Evolutionary conservation across 202 grass and related monocot species (phyloP).

Genomic region (Brachypodium distachyon): DNA sequence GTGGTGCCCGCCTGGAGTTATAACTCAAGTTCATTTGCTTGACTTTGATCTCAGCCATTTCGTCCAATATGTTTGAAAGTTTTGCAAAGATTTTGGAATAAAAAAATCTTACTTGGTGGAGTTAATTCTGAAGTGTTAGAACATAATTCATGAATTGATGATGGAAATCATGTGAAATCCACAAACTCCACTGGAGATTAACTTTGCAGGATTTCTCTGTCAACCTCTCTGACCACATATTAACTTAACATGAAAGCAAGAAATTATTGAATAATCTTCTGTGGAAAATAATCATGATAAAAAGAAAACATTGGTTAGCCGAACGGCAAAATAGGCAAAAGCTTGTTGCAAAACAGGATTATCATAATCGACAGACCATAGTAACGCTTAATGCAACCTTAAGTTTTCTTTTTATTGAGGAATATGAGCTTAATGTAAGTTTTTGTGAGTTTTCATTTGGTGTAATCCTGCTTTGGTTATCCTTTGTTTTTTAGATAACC

Average conservation of each 20-base stretch:
- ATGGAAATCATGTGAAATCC: not conserved
- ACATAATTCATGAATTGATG: not conserved
- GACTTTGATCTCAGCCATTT: not conserved
- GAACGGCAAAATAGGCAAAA: no score
- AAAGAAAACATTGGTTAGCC: no score
- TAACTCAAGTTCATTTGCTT: not conserved
- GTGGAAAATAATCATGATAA: no score
- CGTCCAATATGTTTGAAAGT: not conserved
- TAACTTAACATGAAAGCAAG: not conserved
- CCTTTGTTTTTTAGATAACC: conserved; percentile 49
- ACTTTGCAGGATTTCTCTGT: not conserved
- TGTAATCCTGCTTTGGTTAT: not conserved
- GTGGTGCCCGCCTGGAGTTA: not conserved
- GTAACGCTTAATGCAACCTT: no score
- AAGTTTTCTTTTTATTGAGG: not conserved
- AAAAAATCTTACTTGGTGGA: not conserved
- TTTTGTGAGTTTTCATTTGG: not conserved
- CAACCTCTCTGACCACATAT: not conserved
- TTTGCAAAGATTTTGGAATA: not conserved
- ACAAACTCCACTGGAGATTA: not conserved
- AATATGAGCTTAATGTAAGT: not conserved
- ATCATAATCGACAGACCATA: no score
- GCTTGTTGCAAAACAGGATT: no score
- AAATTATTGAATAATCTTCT: no score
- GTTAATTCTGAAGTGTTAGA: not conserved